Base-by-base conservation (phyloP, 192 early-diverging fungal genomes). In the Kickxella alabastrina region DNA sequence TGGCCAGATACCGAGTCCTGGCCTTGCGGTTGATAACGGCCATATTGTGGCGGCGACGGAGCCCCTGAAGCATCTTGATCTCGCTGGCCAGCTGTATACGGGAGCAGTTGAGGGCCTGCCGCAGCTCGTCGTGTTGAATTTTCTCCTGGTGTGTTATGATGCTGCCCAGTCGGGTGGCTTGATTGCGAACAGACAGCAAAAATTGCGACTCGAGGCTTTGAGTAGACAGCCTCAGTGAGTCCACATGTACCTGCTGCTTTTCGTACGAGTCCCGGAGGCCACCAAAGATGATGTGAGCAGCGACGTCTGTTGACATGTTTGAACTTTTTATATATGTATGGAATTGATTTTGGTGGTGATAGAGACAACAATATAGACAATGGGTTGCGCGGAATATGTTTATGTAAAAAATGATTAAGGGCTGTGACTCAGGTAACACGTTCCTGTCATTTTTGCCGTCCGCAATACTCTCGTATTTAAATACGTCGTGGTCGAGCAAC, bases 41-140 rank as follows among this genome's bases (percentile, higher is more conserved):
- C 46, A 54, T 49, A 32, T 75, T 75, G 46, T 75, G 73, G 4
- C 73, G 61, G 2, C 73, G 65, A 10, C 73, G 37, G 14, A 75
- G 65, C 73, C 73, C 68, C 36, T 75, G 73, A 48, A 68, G 50
- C 31, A 62, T 23, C 50, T 59, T 68, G 43, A 75, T 57, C n/a
- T 75, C 73, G 41, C 68, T 65, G 12, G 61, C 61, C 22, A 75
- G 57, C 34, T 59, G 73, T 13, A 59, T 36, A 14, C 65, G 57
- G 1, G 73, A 53, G 15, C 61, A 53, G 41, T 52, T 42, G 34
- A 75, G 60, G 4, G 50, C 7, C 8, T 34, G 48, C 28, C 73
- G 60, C 39, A 75, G 51, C n/a, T 42, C 45, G 4, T 65, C 65
- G 25, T 75, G 73, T 10, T 43, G 19, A 28, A 50, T 46, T 10